Base-by-base conservation (phyloP, 1,139 yeast species). In the Geotrichum aggregatum region DNA sequence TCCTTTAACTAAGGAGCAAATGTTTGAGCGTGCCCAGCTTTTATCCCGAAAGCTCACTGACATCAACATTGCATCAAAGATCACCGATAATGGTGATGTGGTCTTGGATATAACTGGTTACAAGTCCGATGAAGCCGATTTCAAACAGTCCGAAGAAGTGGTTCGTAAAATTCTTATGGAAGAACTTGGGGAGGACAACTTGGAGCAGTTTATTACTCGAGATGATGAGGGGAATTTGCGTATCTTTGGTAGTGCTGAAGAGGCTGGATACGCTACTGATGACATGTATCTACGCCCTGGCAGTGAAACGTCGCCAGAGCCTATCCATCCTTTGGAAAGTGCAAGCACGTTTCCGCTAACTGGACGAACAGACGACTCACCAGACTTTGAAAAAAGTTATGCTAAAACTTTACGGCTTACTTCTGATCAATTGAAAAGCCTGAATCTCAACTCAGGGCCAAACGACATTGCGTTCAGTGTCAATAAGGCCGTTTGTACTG, bases 81-180 rank as follows among this genome's bases (percentile, higher is more conserved):
- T 91, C 41, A 95, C 88, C 58, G 83, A 85, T 59, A 87, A 88
- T 63, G 98, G 98, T 11, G 96, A 91, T 65, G 77, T 94, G 63
- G 80, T 91, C 45, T 73, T 94, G 47, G 99, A 94, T 70, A 87
- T 92, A 84, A 95, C 89, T 62, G 99, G 99, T 24, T 94, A 94
- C 71, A 92, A 91, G 69, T 87, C 96, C 33, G 87, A 84, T 60
- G 80, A 82, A 59, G 87, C 84, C 64, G 70, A 71, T 44, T 63
- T 69, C 38, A 61, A 66, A 44, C 70, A 65, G 44, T 62, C 75
- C 4, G 76, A 73, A 50, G 83, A 82, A 54, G 74, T 85, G 47
- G 80, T 92, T 57, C 82, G 83, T 60, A 82, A 83, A 60, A 74
- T 91, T 46, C 74, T 91, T 52, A 74, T 80, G 36, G 92, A 87